Conservation (phyloP, 1,284 basidiomycete genomes). For the Kalmanozyma brasiliensis region DNA sequence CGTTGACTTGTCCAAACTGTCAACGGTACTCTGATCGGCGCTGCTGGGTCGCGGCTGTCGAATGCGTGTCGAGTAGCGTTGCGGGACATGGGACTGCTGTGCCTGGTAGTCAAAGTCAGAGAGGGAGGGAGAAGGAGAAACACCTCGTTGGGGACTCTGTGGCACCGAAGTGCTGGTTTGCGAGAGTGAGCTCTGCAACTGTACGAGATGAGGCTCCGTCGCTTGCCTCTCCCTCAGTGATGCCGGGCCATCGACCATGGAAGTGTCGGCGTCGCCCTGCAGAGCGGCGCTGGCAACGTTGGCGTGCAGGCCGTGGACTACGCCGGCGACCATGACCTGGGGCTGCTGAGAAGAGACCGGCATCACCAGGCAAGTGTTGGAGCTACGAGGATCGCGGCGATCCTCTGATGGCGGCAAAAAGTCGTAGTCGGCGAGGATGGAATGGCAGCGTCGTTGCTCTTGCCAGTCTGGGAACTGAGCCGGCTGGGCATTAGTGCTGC, state of each 20-base stretch:
- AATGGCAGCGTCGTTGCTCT: constrained; percentile 41
- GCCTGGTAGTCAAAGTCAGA: constrained; percentile 19
- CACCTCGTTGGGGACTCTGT: constrained; percentile 24
- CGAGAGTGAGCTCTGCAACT: constrained; percentile 20
- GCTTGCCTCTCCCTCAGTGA: not conserved
- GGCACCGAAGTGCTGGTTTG: constrained; percentile 20
- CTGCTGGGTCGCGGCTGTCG: not conserved
- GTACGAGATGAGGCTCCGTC: constrained; percentile 1
- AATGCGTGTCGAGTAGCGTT: constrained; percentile 2
- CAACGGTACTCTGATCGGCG: not conserved
- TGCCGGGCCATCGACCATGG: not conserved
- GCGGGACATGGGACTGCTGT: constrained; percentile 13
- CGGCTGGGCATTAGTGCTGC: constrained; percentile 9
- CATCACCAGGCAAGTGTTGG: constrained; percentile 32
- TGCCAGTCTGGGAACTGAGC: constrained; percentile 36
- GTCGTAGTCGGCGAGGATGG: constrained; percentile 34
- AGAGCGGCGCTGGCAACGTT: constrained; percentile 6
- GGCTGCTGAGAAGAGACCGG: constrained; percentile 18
- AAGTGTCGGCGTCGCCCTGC: constrained; percentile 3
- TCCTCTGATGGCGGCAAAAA: constrained; percentile 31
- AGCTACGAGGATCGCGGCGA: constrained; percentile 42
- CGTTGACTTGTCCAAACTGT: not conserved
- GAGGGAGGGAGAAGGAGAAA: constrained; percentile 33
- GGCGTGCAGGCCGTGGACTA: constrained; percentile 1
- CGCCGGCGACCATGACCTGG: constrained; percentile 7